Conservation (phyloP, 371 early-diverging fungal genomes). For the Hamiltosporidium magnivora region DNA sequence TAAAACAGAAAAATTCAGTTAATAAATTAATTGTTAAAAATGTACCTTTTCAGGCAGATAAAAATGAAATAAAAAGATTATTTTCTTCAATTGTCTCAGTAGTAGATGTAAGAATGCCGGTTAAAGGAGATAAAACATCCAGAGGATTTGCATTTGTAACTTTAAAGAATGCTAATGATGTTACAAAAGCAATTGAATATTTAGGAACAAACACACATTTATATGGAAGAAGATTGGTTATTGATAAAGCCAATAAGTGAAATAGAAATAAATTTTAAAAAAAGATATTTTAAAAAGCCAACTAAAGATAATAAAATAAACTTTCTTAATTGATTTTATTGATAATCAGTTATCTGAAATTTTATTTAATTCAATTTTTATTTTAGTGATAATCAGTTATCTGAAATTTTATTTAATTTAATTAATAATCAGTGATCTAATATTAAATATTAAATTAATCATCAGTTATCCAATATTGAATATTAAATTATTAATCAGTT, state of each 20-base stretch:
- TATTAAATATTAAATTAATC: no score
- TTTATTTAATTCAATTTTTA: no score
- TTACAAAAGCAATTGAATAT: constrained; percentile 17
- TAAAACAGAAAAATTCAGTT: not conserved
- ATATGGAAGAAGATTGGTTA: constrained; percentile 54
- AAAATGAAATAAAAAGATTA: constrained; percentile 46
- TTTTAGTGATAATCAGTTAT: no score
- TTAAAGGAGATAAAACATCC: constrained; percentile 44
- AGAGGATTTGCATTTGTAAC: constrained; percentile 12
- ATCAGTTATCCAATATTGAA: no score
- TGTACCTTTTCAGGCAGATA: constrained; percentile 56
- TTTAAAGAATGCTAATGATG: constrained; percentile 4
- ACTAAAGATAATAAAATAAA: no score
- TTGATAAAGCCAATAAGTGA: not conserved
- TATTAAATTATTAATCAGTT: no score
- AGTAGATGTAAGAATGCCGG: constrained; percentile 49
- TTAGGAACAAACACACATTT: constrained; percentile 49
- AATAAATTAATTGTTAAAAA: constrained; percentile 55
- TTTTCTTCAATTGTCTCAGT: constrained; percentile 31
- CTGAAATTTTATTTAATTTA: no score
- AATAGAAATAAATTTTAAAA: no score
- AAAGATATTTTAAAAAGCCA: no score
- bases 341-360: no score
- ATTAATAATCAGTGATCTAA: no score
- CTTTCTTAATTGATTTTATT: no score